These are phyloP conservation scores for Hypoxylon rickii DNA, from an alignment of 495 filamentous ascomycete genomes.

Conservation along the genomic window DNA sequence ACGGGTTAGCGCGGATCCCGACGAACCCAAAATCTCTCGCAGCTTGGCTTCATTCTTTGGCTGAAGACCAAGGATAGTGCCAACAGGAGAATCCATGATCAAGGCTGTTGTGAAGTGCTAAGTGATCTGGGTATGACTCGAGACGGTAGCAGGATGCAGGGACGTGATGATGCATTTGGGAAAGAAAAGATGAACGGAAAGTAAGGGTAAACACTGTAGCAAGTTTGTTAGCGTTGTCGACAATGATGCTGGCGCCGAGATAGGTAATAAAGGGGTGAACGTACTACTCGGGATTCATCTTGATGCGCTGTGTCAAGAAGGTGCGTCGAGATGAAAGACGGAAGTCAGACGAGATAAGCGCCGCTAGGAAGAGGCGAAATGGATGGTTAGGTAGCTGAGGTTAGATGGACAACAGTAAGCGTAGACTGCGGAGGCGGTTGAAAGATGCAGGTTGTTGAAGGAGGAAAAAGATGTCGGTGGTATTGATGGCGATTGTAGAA, in stretches of 20 bases:
- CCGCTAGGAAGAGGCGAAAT: slow-evolving; percentile 9
- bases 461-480: background rate
- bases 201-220: slow-evolving; percentile 37
- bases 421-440: no score
- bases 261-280: slow-evolving; percentile 44
- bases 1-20: slow-evolving; percentile 16
- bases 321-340: slow-evolving; percentile 23
- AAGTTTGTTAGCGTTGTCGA: slow-evolving; percentile 20
- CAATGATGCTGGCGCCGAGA: slow-evolving; percentile 20
- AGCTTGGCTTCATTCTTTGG: slow-evolving; percentile 28
- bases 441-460: background rate
- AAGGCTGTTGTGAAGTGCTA: no score
- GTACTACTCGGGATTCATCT: slow-evolving; percentile 96
- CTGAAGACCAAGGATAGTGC: slow-evolving; percentile 12
- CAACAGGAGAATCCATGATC: slow-evolving; percentile 24
- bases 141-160: background rate
- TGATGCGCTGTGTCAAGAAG: slow-evolving; percentile 45
- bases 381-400: slow-evolving; percentile 12
- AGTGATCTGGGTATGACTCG: no score
- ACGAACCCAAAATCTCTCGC: slow-evolving; percentile 25
- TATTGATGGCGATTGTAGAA: slow-evolving; percentile 38
- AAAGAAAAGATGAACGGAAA: background rate
- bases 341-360: slow-evolving; percentile 14
- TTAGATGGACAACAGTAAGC: no score
- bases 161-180: slow-evolving; percentile 6